Base-by-base conservation (phyloP, 441 rosid genomes). In the Jatropha multifida region DNA sequence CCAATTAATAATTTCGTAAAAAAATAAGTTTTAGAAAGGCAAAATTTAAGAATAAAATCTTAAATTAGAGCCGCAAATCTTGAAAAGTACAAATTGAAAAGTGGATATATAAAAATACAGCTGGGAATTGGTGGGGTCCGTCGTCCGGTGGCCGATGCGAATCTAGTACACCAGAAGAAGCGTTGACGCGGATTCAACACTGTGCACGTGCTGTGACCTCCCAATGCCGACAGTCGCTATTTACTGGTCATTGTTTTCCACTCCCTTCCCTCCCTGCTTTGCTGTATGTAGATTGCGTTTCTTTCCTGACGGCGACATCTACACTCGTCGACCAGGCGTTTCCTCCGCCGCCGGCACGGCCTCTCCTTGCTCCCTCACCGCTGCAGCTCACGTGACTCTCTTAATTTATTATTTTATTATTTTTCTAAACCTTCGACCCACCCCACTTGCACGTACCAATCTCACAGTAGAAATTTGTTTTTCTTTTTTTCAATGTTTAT, bases 161-260 rank as follows among this genome's bases (percentile, higher is more conserved):
- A 14, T 63, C 20, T 17, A 44, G 7, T 10, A 61, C 3, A 32
- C 65, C 41, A 15, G 60, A 59, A 46, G 68, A 17, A 48, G 62
- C 38, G 74, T 60, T 61, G 79, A 73, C 72, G 37, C 51, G 8
- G 41, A 12, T 44, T 56, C 55, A 1, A 40, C 49, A 49, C 55
- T 4, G 12, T 7, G 68, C 82, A 81, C 78, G 74, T 73, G 77
- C 85, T 23, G 80, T 76, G 79, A 76, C 65, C 46, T 18, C 2
- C 8, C 52, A 2, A 48, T 40, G 82, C 85, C 87, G 84, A 84
- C 85, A 76, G 67, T 74, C 74, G 71, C 79, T 74, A 60, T 72
- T 76, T 0, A 80, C 64, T 71, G 82, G 69, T 63, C 78, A 78
- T 65, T 41, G 32, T 62, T 64, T 46, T 14, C 54, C 12, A 60